Conservation (phyloP, 768 basidiomycete genomes). For the Brasilioporus rufonigricans region DNA sequence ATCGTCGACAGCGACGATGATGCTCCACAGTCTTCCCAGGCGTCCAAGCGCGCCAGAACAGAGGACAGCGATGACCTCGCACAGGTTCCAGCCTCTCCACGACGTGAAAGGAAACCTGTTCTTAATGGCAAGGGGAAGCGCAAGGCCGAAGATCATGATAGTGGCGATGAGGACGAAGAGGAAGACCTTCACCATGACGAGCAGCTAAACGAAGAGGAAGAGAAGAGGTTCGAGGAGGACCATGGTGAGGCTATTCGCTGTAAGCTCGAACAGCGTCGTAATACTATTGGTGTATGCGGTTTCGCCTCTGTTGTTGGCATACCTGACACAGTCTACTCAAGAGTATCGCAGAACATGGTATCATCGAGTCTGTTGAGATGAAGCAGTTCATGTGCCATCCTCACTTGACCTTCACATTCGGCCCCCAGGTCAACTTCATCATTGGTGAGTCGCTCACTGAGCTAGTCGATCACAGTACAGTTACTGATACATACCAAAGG, state of each 20-base stretch:
- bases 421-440: slow-evolving; percentile 95
- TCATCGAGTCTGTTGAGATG: slow-evolving; percentile 84
- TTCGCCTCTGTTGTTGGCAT: slow-evolving; percentile 37
- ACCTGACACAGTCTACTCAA: slow-evolving; percentile 29
- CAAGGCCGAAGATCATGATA: slow-evolving; percentile 28
- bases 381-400: slow-evolving; percentile 97
- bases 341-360: slow-evolving; percentile 82
- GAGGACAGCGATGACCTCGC: slow-evolving; percentile 37
- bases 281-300: slow-evolving; percentile 42
- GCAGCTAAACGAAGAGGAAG: slow-evolving; percentile 49
- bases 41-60: slow-evolving; percentile 44
- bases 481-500: slow-evolving; percentile 42
- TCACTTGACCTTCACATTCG: slow-evolving; percentile 78
- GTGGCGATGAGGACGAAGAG: slow-evolving; percentile 31
- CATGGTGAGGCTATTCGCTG: slow-evolving; percentile 56
- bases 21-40: slow-evolving; percentile 28
- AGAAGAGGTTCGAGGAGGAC: slow-evolving; percentile 63
- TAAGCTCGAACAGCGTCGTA: slow-evolving; percentile 45
- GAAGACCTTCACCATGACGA: slow-evolving; percentile 37
- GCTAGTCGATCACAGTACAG: not conserved
- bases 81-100: slow-evolving; percentile 13
- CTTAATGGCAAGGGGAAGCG: slow-evolving; percentile 34
- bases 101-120: slow-evolving; percentile 29
- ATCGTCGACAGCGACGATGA: slow-evolving; percentile 44
- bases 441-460: slow-evolving; percentile 55